Conservation (phyloP, 345 rosid genomes). For the Citropsis articulata region DNA sequence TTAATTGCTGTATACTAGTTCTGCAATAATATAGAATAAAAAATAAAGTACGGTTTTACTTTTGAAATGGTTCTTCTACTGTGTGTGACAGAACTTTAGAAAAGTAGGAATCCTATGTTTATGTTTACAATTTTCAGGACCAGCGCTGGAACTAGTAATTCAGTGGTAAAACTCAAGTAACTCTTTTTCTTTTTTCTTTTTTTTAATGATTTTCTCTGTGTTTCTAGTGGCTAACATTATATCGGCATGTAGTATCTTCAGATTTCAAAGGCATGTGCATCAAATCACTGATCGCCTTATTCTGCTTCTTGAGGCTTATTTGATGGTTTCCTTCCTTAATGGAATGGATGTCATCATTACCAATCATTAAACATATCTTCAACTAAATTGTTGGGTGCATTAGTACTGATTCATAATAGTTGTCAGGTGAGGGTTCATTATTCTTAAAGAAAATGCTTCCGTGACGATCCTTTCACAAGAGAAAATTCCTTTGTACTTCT, state of each 20-base stretch:
- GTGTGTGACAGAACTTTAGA: neutral
- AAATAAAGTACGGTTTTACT: neutral
- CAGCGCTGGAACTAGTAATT: neutral
- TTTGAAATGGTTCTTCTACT: neutral
- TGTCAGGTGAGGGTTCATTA: neutral
- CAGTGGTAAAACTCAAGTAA: neutral
- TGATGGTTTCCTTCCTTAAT: neutral
- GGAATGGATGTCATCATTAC: neutral
- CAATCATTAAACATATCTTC: conserved; percentile 6
- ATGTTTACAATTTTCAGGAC: neutral
- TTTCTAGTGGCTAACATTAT: neutral
- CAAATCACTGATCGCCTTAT: neutral
- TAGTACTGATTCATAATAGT: neutral
- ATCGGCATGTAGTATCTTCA: neutral
- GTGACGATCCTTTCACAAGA: neutral
- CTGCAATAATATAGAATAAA: neutral
- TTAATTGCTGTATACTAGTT: neutral
- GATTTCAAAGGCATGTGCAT: neutral
- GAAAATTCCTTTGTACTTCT: neutral
- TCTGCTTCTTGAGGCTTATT: neutral
- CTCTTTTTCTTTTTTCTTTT: too few species aligned
- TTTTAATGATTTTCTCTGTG: too few species aligned
- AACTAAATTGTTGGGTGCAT: conserved; percentile 1
- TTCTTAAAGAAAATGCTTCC: neutral
- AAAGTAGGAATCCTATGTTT: neutral